Conservation (phyloP, 2,329 filamentous ascomycete species). For the Triangularia verruculosa region DNA sequence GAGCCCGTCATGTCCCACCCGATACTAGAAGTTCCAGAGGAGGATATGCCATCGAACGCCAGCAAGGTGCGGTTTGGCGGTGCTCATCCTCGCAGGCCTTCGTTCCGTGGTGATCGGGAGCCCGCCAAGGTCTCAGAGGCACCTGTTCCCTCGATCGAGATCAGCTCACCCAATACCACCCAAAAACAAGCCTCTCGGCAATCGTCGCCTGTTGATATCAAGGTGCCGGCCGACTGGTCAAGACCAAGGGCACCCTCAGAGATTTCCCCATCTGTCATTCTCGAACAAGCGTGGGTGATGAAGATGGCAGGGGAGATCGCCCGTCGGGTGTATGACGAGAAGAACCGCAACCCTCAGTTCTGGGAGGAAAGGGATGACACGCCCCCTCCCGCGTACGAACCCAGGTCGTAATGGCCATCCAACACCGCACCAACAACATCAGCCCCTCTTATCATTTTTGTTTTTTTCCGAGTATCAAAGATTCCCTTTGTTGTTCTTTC, state of each 20-base stretch:
- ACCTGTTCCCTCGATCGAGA: conserved; percentile 24
- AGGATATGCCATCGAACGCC: conserved; percentile 38
- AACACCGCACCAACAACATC: not conserved
- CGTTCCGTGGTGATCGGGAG: conserved; percentile 33
- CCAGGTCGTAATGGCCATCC: conserved; percentile 28
- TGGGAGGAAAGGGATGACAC: conserved; percentile 56
- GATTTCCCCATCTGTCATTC: conserved; percentile 57
- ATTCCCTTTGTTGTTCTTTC: conserved; percentile 1
- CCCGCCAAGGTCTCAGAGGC: conserved; percentile 31
- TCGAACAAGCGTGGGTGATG: conserved; percentile 82
- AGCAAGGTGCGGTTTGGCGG: conserved; percentile 44
- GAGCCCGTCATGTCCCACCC: conserved; percentile 53
- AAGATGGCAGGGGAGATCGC: conserved; percentile 95
- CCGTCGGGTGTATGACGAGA: conserved; percentile 82
- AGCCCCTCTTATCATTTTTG: conserved; percentile 11
- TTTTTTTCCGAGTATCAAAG: conserved; percentile 15
- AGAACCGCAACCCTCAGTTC: conserved; percentile 53
- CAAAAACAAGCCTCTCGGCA: conserved; percentile 4
- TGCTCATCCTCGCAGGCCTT: conserved; percentile 31
- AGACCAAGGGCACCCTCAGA: conserved; percentile 35
- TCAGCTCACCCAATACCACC: conserved; percentile 9
- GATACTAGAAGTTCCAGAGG: conserved; percentile 51
- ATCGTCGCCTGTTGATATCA: conserved; percentile 25
- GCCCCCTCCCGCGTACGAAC: conserved; percentile 63
- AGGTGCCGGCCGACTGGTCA: conserved; percentile 30